A percentile compares a stretch with the other conserved stretches of the same genome.
Conservation (phyloP, 2,329 filamentous ascomycete genomes). For the Macroventuria anomochaeta region DNA sequence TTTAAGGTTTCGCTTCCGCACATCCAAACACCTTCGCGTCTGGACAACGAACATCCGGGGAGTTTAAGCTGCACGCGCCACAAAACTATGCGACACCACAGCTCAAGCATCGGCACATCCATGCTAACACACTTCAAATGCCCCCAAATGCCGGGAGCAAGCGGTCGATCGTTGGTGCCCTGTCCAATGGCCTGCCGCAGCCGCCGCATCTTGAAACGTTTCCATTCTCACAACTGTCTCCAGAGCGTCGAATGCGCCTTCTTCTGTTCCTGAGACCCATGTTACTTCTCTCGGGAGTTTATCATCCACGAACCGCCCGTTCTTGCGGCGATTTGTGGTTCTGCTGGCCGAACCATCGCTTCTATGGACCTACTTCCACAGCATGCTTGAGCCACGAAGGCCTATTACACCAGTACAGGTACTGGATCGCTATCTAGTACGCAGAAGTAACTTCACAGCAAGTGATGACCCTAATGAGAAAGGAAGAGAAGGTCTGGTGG, state of each 20-base stretch:
- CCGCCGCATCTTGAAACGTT: conserved; percentile 7
- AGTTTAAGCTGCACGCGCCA: not conserved
- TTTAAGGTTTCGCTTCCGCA: conserved; percentile 14
- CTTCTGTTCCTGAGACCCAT: not conserved
- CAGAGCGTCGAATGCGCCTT: not conserved
- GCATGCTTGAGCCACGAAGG: conserved; percentile 6
- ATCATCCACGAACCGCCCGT: conserved; percentile 1
- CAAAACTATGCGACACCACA: not conserved
- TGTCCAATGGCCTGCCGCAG: not conserved
- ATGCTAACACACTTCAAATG: not conserved
- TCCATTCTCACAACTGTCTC: conserved; percentile 13
- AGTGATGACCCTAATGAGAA: not conserved
- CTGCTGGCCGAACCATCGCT: conserved; percentile 16
- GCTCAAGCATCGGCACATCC: not conserved
- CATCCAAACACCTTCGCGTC: conserved; percentile 9
- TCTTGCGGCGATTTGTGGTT: conserved; percentile 4
- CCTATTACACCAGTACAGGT: conserved; percentile 2
- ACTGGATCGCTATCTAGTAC: not conserved
- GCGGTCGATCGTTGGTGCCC: not conserved
- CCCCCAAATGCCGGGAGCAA: not conserved
- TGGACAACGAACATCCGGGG: conserved; percentile 5
- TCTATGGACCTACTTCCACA: conserved; percentile 1
- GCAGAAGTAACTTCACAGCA: too few species aligned
- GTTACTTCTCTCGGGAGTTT: not conserved
- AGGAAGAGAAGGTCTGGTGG: conserved; percentile 11